Evolutionary conservation across 2,329 filamentous ascomycete genomes (phyloP).

Genomic region (Cytospora paraplurivora): DNA sequence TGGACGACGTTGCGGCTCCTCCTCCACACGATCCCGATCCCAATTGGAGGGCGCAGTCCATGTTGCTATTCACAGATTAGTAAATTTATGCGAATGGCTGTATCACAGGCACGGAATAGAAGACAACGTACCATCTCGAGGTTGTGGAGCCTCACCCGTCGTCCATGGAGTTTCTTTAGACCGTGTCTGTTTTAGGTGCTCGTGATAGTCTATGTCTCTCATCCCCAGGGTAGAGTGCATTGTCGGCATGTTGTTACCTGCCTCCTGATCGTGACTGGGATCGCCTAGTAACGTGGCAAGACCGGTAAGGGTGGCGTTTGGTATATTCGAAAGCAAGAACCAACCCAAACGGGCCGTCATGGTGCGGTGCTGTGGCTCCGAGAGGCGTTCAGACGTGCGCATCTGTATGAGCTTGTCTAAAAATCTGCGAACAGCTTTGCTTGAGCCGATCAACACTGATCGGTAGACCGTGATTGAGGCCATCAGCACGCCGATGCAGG

Average conservation of each 20-base stretch:
- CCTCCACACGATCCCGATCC: not conserved
- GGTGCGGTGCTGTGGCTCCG: conserved; percentile 1
- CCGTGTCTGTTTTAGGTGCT: not conserved
- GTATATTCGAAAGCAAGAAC: conserved; percentile 4
- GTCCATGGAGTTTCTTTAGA: not conserved
- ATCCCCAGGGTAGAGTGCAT: not conserved
- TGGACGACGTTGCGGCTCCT: not conserved
- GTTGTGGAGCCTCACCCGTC: not conserved
- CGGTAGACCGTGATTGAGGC: conserved; percentile 4
- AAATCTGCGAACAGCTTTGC: not conserved
- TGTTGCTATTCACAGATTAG: not conserved
- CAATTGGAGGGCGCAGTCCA: not conserved
- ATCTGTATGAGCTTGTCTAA: not conserved
- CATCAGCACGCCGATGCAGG: conserved; percentile 4
- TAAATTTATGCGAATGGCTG: not conserved
- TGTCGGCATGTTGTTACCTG: not conserved
- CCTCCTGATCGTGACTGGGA: not conserved
- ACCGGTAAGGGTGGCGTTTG: conserved; percentile 7
- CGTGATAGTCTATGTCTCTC: not conserved
- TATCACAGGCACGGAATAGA: not conserved
- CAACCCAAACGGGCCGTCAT: conserved; percentile 4
- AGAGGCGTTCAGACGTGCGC: not conserved
- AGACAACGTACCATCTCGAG: not conserved
- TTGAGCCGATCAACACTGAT: not conserved
- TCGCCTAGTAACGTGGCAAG: not conserved